These are phyloP conservation scores for Gymnopilus junonius DNA, from an alignment of 768 basidiomycete genomes.

Conservation along the genomic window DNA sequence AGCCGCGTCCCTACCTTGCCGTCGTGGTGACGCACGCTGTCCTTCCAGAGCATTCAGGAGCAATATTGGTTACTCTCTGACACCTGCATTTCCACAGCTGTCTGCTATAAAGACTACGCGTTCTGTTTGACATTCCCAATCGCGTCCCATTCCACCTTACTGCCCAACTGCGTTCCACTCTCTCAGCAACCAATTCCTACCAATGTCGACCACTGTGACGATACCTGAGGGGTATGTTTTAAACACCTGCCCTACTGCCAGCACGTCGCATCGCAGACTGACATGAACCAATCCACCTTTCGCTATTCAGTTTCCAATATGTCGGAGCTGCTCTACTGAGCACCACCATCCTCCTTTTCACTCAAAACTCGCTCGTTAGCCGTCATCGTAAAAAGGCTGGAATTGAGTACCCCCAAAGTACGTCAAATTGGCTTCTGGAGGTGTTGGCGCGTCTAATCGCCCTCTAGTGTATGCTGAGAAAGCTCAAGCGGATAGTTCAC, in stretches of 20 bases:
- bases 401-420: conserved; percentile 71
- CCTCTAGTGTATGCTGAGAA: conserved; percentile 69
- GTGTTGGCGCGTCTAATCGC: not conserved
- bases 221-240: not conserved
- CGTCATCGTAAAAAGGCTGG: conserved; percentile 53
- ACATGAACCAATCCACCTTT: not conserved
- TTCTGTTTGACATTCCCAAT: not conserved
- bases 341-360: conserved; percentile 50
- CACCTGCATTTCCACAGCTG: not conserved
- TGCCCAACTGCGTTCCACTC: not conserved
- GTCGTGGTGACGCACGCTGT: not conserved
- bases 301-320: conserved; percentile 49
- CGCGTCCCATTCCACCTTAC: not conserved
- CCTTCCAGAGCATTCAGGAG: not conserved
- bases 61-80: not conserved
- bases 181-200: not conserved
- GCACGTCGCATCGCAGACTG: too few species aligned
- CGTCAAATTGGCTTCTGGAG: conserved; percentile 18
- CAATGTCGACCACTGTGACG: not conserved
- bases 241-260: not conserved
- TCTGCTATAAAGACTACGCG: not conserved
- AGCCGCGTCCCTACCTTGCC: not conserved
- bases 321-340: conserved; percentile 60
- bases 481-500: conserved; percentile 52
- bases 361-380: conserved; percentile 46